Evolutionary conservation across 768 basidiomycete species (phyloP).

Genomic region (Exsudoporus frostii): DNA sequence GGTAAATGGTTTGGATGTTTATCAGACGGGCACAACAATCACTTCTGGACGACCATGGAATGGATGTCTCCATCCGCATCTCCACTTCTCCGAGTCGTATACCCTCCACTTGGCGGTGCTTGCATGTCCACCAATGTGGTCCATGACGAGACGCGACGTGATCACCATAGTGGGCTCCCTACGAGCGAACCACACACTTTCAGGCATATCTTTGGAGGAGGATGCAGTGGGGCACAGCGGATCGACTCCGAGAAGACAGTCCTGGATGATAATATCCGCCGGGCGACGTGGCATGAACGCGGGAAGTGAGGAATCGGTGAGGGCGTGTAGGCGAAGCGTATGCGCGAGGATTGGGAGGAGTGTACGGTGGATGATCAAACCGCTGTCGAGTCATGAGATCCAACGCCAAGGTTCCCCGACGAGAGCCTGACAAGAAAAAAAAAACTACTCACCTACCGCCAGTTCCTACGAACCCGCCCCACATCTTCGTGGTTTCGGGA

Average conservation of each 20-base stretch:
- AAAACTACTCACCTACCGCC: slow-evolving; percentile 35
- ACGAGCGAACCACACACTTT: slow-evolving; percentile 6
- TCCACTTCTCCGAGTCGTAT: slow-evolving; percentile 36
- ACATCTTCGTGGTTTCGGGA: slow-evolving; percentile 17
- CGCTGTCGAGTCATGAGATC: slow-evolving; percentile 24
- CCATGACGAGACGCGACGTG: slow-evolving; percentile 41
- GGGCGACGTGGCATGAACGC: slow-evolving; percentile 30
- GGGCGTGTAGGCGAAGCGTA: slow-evolving; percentile 33
- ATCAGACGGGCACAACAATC: slow-evolving; percentile 33
- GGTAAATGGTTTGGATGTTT: neutral
- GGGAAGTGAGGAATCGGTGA: slow-evolving; percentile 25
- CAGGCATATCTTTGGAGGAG: neutral
- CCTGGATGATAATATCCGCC: slow-evolving; percentile 40
- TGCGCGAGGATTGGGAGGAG: slow-evolving; percentile 34
- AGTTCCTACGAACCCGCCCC: slow-evolving; percentile 40
- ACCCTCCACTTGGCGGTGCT: slow-evolving; percentile 34
- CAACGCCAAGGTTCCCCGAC: neutral
- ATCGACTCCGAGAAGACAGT: slow-evolving; percentile 39
- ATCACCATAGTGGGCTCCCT: slow-evolving; percentile 34
- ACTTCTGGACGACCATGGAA: slow-evolving; percentile 40
- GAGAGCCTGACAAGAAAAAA: neutral
- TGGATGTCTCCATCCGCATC: slow-evolving; percentile 45
- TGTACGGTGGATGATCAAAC: slow-evolving; percentile 39
- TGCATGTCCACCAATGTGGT: slow-evolving; percentile 39
- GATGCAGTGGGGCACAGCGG: slow-evolving; percentile 33